Conservation (phyloP, 2,329 filamentous ascomycete species). For the Aspergillus calidoustus region DNA sequence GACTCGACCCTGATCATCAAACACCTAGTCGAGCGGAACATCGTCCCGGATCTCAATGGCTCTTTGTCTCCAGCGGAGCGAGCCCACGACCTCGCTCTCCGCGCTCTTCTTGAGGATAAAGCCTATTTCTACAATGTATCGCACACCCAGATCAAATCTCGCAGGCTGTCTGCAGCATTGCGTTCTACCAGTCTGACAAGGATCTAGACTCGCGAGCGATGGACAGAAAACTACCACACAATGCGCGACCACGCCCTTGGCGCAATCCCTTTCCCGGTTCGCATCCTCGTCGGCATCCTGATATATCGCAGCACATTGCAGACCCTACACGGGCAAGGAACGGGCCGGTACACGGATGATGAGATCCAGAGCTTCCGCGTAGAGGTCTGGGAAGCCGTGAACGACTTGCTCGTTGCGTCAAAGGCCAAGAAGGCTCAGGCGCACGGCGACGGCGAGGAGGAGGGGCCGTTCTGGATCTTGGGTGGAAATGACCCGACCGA, state of each 20-base stretch:
- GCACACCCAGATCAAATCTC: conserved; percentile 13
- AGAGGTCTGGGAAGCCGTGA: conserved; percentile 61
- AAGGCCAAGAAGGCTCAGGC: conserved; percentile 33
- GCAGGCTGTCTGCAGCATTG: neutral
- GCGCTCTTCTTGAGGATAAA: conserved; percentile 64
- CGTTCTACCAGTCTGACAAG: neutral
- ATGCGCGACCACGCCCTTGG: conserved; percentile 60
- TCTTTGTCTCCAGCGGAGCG: conserved; percentile 44
- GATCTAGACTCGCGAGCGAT: conserved; percentile 56
- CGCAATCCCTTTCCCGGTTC: conserved; percentile 57
- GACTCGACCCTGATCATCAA: conserved; percentile 63
- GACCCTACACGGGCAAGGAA: conserved; percentile 62
- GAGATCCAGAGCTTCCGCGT: conserved; percentile 53
- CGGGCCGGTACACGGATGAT: conserved; percentile 54
- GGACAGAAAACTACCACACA: conserved; percentile 62
- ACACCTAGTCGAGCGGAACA: conserved; percentile 46
- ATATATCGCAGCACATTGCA: conserved; percentile 49
- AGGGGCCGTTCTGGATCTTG: conserved; percentile 61
- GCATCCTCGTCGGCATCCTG: conserved; percentile 56
- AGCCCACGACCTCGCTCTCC: conserved; percentile 57
- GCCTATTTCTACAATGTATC: conserved; percentile 60
- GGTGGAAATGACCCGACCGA: conserved; percentile 60
- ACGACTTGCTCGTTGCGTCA: conserved; percentile 47
- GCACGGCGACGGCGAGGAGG: conserved; percentile 16
- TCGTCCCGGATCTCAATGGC: conserved; percentile 56